Percentiles rank a stretch among this genome's conserved stretches.
Conservation (phyloP, 176 grass and related monocot species). For the Paspalum vaginatum region DNA sequence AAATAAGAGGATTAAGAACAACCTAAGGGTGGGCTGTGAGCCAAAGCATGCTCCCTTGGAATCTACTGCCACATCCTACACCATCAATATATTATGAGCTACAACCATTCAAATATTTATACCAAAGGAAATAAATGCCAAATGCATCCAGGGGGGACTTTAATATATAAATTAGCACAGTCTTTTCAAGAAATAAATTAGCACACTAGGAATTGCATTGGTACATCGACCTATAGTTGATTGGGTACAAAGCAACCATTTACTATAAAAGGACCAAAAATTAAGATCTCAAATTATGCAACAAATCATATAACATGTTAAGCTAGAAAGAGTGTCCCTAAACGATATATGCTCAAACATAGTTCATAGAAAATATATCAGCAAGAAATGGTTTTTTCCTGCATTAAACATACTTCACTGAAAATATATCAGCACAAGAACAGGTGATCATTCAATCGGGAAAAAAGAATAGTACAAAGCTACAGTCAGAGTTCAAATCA, state of each 20-base stretch:
- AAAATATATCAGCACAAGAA: slow-evolving; percentile 27
- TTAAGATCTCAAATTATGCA: not conserved
- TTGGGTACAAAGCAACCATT: not conserved
- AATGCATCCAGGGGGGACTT: slow-evolving; percentile 11
- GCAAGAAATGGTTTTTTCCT: not conserved
- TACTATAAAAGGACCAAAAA: not conserved
- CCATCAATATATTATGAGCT: slow-evolving; percentile 24
- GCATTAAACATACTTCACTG: not conserved
- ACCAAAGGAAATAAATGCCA: slow-evolving; percentile 17
- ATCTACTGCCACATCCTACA: slow-evolving; percentile 42
- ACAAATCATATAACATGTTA: slow-evolving; percentile 6
- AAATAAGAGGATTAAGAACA: slow-evolving; percentile 1
- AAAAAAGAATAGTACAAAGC: slow-evolving; percentile 6
- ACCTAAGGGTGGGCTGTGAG: slow-evolving; percentile 49
- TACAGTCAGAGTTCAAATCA: slow-evolving; percentile 1
- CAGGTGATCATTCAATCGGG: not conserved
- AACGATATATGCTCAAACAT: not conserved
- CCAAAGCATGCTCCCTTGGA: slow-evolving; percentile 34
- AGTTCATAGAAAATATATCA: not conserved
- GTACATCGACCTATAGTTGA: slow-evolving; percentile 2
- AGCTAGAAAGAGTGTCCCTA: not conserved
- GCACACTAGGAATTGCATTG: not conserved
- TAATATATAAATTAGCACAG: not conserved
- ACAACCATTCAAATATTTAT: slow-evolving; percentile 25
- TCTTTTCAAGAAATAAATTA: too few relatives aligned